These are phyloP conservation scores for Starmerella bombi DNA, from an alignment of 805 yeast genomes.

Conservation along the genomic window DNA sequence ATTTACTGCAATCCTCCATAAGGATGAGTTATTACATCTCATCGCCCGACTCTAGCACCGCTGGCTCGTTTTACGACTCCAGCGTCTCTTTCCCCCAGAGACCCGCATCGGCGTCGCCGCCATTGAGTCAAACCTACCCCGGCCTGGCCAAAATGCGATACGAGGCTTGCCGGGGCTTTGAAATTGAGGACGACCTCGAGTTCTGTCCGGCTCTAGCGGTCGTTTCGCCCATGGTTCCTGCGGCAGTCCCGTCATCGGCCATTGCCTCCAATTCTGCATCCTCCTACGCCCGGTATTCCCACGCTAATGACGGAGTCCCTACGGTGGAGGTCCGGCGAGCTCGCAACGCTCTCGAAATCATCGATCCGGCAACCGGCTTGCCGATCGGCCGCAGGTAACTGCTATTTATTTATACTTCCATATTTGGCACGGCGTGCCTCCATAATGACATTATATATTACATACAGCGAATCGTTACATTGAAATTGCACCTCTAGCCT, in stretches of 20 bases:
- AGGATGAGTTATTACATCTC: slow-evolving; percentile 16
- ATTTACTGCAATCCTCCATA: too few species aligned
- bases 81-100: slow-evolving; percentile 14
- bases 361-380: slow-evolving; percentile 23
- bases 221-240: not conserved
- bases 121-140: slow-evolving; percentile 21
- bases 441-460: slow-evolving; percentile 1
- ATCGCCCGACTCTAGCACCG: slow-evolving; percentile 20
- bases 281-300: not conserved
- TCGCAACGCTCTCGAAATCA: slow-evolving; percentile 20
- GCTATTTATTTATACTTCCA: slow-evolving; percentile 2
- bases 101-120: slow-evolving; percentile 26
- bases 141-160: slow-evolving; percentile 19
- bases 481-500: too few species aligned
- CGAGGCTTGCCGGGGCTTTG: slow-evolving; percentile 54
- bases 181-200: slow-evolving; percentile 56
- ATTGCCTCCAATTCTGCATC: not conserved
- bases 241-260: not conserved
- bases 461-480: too few species aligned
- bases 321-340: slow-evolving; percentile 11
- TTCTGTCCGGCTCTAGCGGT: slow-evolving; percentile 41
- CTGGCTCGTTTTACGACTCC: slow-evolving; percentile 15
- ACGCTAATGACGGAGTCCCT: slow-evolving; percentile 4
- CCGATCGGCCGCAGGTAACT: slow-evolving; percentile 19
- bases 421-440: not conserved